Conservation (phyloP, 2,329 filamentous ascomycete species). For the Ustulina deusta region DNA sequence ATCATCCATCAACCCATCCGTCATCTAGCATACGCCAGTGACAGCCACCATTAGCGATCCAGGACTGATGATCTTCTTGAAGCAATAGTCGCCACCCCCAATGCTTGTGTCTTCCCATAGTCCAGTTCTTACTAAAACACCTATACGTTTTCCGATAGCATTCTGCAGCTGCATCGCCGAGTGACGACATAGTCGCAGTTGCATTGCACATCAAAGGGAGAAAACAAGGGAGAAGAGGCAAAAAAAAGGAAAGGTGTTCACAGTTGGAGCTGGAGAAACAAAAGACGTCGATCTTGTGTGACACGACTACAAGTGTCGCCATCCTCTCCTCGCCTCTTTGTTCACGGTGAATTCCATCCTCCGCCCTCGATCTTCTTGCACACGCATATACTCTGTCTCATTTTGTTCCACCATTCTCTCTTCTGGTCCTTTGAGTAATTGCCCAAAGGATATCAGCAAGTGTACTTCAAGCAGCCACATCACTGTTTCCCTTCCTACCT, state of each 20-base stretch:
- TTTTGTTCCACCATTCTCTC: constrained; percentile 1
- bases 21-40: constrained; percentile 21
- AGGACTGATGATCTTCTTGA: neutral
- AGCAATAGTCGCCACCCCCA: constrained; percentile 3
- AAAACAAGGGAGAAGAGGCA: constrained; percentile 11
- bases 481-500: neutral
- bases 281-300: constrained; percentile 14
- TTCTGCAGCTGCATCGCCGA: constrained; percentile 32
- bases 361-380: neutral
- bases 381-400: constrained; percentile 9
- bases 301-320: constrained; percentile 6
- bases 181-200: constrained; percentile 40
- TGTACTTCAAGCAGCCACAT: constrained; percentile 3
- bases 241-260: constrained; percentile 17
- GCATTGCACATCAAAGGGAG: constrained; percentile 7
- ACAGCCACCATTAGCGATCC: neutral
- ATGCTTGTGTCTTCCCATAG: neutral
- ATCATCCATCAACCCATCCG: constrained; percentile 8
- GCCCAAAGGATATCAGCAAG: constrained; percentile 3
- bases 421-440: constrained; percentile 18
- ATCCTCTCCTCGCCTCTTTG: constrained; percentile 25
- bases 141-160: neutral
- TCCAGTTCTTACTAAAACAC: neutral
- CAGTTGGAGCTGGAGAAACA: constrained; percentile 10
- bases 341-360: constrained; percentile 29